These are phyloP conservation scores for Lophiostoma macrostomum DNA, from an alignment of 495 filamentous ascomycete genomes.

Conservation along the genomic window DNA sequence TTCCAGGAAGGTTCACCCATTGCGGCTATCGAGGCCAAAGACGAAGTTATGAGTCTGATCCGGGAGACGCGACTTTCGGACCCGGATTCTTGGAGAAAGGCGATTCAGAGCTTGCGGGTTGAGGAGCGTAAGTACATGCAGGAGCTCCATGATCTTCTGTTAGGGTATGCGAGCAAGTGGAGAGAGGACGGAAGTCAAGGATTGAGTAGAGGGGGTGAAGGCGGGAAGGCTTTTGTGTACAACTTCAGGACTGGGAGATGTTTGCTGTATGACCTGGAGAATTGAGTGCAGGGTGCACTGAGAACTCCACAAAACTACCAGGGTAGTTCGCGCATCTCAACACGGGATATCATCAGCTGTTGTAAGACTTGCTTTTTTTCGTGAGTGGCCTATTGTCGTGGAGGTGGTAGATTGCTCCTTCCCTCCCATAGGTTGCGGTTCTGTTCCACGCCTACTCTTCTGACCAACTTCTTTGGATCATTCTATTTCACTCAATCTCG, in stretches of 20 bases:
- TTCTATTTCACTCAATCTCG: no score
- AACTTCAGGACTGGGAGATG: constrained; percentile 41
- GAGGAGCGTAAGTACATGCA: constrained; percentile 81
- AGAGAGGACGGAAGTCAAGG: constrained; percentile 40
- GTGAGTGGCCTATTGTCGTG: no score
- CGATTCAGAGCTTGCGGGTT: constrained; percentile 73
- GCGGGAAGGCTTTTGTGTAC: constrained; percentile 42
- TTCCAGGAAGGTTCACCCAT: constrained; percentile 74
- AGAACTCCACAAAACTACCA: no score
- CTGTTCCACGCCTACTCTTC: no score
- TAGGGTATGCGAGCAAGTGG: constrained; percentile 57
- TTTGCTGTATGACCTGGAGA: constrained; percentile 41
- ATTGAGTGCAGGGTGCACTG: no score
- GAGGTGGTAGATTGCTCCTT: no score
- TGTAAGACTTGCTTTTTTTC: no score
- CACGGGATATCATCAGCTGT: no score
- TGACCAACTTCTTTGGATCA: no score
- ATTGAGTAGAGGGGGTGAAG: constrained; percentile 22
- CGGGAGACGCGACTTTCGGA: constrained; percentile 72
- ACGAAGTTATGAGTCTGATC: constrained; percentile 80
- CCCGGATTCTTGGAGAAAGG: constrained; percentile 77
- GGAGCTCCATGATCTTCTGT: constrained; percentile 78
- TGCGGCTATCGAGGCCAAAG: constrained; percentile 81
- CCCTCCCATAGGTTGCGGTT: no score
- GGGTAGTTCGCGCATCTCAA: no score